Evolutionary conservation across 1,139 yeast species (phyloP), one percentile per base, ranked within the genome.

Genomic region (Taphrina communis): DNA sequence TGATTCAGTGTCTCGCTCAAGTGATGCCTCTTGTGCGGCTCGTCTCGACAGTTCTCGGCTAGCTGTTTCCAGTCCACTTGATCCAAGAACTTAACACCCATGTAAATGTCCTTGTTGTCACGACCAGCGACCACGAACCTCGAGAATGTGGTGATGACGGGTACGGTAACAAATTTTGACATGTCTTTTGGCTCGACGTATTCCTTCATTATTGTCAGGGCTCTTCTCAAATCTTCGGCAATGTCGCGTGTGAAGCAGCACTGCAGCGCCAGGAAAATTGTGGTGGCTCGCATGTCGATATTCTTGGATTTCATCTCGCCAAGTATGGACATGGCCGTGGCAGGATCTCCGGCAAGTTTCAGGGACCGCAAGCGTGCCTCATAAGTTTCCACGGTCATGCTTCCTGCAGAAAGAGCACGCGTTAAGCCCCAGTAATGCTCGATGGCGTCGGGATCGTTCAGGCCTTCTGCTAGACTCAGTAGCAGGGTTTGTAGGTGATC

Each of bases 361-460:
- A 58, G 31, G 9, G 62, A 42, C 17, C 62, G 52, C 12, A 58
- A n/a, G 25, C 62, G 51, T 36, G 62, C 52, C n/a, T 58, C 53
- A 25, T 44, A 58, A 7, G 39, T 58, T 4, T n/a, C 31, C 12
- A n/a, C 53, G 31, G 31, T 21, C 25, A 44, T 21, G 25, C 11
- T 19, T 12, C 31, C 62, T 4, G 36, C 14, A 4, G 39, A 25
- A 9, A 44, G 36, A 21, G 62, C 41, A 11, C n/a, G 19, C 8
- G 25, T 42, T 3, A 31, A 8, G 7, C 8, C 9, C 62, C 62
- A 58, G 19, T 58, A 58, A 41, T 58, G 53, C 21, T 58, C 53
- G n/a, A 31, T 19, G 11, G 46, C 11, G 11, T 42, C 35, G 7
- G 42, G 31, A 35, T 44, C 42, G 36, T 44, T 31, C 19, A 44